Evolutionary conservation across 345 rosid genomes (phyloP).

Genomic region (Streptanthus diversifolius): DNA sequence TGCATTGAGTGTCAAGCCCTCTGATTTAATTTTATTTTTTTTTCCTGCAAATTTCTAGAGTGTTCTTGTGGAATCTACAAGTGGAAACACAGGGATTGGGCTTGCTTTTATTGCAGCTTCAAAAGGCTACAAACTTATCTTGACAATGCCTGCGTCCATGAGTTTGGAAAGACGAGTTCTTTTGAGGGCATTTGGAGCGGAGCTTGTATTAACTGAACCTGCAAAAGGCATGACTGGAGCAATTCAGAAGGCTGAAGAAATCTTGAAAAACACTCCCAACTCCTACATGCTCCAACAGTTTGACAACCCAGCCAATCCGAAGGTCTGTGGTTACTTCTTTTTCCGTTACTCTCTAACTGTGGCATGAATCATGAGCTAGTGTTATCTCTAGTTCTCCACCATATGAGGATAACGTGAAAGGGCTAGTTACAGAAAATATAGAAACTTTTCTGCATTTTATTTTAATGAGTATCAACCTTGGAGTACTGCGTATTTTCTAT

Average conservation of each 20-base stretch:
- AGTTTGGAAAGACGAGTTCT: conserved; percentile 88
- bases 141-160: conserved; percentile 82
- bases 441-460: neutral
- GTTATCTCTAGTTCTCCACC: neutral
- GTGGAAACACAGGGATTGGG: conserved; percentile 97
- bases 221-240: conserved; percentile 79
- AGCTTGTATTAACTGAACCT: conserved; percentile 74
- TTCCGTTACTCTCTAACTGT: neutral
- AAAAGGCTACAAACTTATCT: conserved; percentile 68
- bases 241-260: conserved; percentile 74
- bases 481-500: neutral
- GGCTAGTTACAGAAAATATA: neutral
- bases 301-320: conserved; percentile 88
- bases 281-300: conserved; percentile 81
- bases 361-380: neutral
- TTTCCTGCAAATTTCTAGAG: conserved; percentile 38
- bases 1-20: neutral
- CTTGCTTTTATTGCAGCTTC: conserved; percentile 86
- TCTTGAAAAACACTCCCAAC: conserved; percentile 58
- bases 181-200: conserved; percentile 86
- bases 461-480: neutral
- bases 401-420: neutral
- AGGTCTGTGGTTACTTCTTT: conserved; percentile 42
- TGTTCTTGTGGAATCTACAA: conserved; percentile 80
- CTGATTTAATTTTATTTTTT: neutral